phyloP scores from a whole-genome alignment of 2,329 filamentous ascomycete genomes.

The Cryphonectria carpinicola region DNA sequence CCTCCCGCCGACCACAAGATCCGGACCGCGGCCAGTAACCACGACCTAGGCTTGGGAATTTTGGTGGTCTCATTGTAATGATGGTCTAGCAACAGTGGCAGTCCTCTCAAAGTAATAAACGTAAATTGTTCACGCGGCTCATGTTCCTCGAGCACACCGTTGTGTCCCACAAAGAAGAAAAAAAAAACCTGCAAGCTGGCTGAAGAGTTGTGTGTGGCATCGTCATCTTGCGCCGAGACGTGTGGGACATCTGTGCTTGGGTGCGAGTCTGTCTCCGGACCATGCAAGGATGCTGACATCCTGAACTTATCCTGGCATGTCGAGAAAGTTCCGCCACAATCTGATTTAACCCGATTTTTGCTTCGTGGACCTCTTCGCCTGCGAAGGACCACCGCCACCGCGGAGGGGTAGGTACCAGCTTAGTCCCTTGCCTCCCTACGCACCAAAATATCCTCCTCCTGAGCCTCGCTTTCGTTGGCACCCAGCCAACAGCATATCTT shows the following conservation, averaged over 20 bases:
- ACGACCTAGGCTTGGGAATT: background rate
- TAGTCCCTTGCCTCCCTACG: background rate
- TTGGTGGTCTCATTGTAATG: background rate
- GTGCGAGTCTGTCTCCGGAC: background rate
- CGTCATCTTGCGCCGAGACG: background rate
- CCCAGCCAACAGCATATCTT: background rate
- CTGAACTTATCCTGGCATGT: background rate
- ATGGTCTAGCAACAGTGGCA: background rate
- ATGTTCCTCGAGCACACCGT: background rate
- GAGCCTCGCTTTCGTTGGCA: background rate
- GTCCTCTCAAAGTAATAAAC: background rate
- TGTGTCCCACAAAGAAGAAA: too few relatives aligned
- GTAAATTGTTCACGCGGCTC: background rate
- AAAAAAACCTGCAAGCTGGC: background rate
- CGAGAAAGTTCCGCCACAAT: background rate
- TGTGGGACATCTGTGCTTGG: background rate
- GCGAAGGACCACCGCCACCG: background rate
- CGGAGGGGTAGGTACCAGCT: background rate
- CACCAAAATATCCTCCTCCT: background rate
- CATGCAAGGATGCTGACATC: background rate
- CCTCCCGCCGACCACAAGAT: background rate
- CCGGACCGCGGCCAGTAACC: background rate
- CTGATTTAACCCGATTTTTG: background rate
- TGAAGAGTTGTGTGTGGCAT: background rate
- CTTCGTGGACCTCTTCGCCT: background rate